Conservation (phyloP, 1,284 basidiomycete species). For the Laetiporus sulphureus region DNA sequence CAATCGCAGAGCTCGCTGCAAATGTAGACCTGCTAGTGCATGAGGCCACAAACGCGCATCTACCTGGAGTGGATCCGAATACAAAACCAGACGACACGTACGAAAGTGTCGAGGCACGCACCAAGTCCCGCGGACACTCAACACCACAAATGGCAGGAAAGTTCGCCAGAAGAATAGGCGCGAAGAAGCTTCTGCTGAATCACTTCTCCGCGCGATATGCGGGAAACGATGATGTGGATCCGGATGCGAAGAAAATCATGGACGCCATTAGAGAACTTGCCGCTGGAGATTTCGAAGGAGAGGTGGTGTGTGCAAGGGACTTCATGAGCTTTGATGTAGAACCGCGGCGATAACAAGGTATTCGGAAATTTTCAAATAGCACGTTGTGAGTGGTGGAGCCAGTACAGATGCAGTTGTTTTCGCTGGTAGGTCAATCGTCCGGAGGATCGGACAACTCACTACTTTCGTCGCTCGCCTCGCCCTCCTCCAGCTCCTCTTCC, state of each 20-base stretch:
- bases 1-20: slow-evolving; percentile 48
- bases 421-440: slow-evolving; percentile 35
- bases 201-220: slow-evolving; percentile 68
- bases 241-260: slow-evolving; percentile 49
- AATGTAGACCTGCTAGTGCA: slow-evolving; percentile 71
- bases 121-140: slow-evolving; percentile 83
- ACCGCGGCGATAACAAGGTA: slow-evolving; percentile 21
- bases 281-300: slow-evolving; percentile 40
- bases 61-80: slow-evolving; percentile 58
- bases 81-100: slow-evolving; percentile 55
- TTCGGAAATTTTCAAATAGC: no score
- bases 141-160: slow-evolving; percentile 88
- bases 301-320: slow-evolving; percentile 64
- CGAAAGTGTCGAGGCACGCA: slow-evolving; percentile 57
- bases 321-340: slow-evolving; percentile 61
- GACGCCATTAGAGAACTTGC: slow-evolving; percentile 53
- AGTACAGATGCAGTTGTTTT: background rate
- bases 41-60: slow-evolving; percentile 87
- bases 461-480: slow-evolving; percentile 73
- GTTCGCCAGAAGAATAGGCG: slow-evolving; percentile 69
- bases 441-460: slow-evolving; percentile 71
- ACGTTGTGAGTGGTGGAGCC: no score
- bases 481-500: slow-evolving; percentile 74
- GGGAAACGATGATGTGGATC: slow-evolving; percentile 35
- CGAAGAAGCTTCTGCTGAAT: slow-evolving; percentile 70